Evolutionary conservation across 2,329 filamentous ascomycete genomes (phyloP).

Genomic region (Cladosporium velox): DNA sequence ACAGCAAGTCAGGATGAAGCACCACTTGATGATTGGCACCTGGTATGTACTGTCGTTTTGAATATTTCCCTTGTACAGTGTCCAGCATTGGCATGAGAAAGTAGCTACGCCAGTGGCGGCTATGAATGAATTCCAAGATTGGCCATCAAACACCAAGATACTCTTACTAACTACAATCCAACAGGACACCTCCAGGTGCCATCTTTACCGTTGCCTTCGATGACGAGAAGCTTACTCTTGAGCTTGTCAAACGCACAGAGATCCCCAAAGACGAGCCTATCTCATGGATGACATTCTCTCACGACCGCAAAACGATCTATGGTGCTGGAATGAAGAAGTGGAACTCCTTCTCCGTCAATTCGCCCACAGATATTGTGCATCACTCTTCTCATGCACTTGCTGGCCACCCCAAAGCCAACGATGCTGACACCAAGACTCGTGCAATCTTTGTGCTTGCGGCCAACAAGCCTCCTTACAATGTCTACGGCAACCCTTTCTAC

Average conservation of each 20-base stretch:
- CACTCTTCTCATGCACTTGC: constrained; percentile 73
- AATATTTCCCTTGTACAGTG: background rate
- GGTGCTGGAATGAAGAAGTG: constrained; percentile 93
- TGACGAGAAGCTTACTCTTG: constrained; percentile 73
- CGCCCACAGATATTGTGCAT: constrained; percentile 74
- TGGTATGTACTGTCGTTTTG: constrained; percentile 48
- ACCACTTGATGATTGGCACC: constrained; percentile 89
- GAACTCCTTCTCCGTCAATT: constrained; percentile 77
- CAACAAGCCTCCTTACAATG: constrained; percentile 72
- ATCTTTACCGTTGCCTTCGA: constrained; percentile 90
- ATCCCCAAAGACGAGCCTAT: constrained; percentile 85
- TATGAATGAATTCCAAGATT: too few relatives aligned
- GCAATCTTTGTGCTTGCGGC: constrained; percentile 87
- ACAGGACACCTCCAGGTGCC: constrained; percentile 73
- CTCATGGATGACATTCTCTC: constrained; percentile 85
- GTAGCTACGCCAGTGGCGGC: too few relatives aligned
- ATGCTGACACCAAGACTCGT: constrained; percentile 74
- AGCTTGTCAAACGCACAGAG: constrained; percentile 75
- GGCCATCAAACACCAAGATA: background rate
- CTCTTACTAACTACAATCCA: background rate
- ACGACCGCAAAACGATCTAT: constrained; percentile 81
- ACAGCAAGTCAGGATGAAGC: constrained; percentile 62
- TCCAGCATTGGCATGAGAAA: background rate
- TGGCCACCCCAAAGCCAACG: constrained; percentile 69
- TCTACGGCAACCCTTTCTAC: constrained; percentile 92